These are phyloP conservation scores for Fusarium marasasianum DNA, from an alignment of 2,329 filamentous ascomycete species.

Conservation along the genomic window DNA sequence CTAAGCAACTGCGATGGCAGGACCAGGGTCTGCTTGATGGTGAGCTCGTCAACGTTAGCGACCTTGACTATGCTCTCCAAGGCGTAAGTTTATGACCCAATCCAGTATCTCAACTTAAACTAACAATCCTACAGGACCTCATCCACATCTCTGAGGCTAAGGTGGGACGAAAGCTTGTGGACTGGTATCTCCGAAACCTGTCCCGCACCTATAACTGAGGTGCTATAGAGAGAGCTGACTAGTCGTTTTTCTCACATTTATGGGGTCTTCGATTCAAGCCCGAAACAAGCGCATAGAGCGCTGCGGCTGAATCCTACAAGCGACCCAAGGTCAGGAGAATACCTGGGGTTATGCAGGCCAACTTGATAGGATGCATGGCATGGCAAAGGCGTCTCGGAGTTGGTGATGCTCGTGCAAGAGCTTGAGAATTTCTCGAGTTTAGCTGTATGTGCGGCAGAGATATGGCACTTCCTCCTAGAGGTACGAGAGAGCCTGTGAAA, in stretches of 20 bases:
- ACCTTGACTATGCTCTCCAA: constrained; percentile 97
- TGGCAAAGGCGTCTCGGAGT: constrained; percentile 56
- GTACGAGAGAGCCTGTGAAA: constrained; percentile 34
- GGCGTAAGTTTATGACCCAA: constrained; percentile 68
- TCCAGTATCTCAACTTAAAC: not conserved
- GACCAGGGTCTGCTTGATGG: constrained; percentile 90
- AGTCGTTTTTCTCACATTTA: constrained; percentile 38
- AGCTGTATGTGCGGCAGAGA: constrained; percentile 43
- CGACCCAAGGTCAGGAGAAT: constrained; percentile 34
- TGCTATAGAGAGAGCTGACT: constrained; percentile 37
- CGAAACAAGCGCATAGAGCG: constrained; percentile 1
- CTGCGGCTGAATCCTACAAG: constrained; percentile 18
- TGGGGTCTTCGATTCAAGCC: constrained; percentile 25
- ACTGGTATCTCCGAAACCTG: constrained; percentile 98
- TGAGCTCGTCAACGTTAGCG: constrained; percentile 90
- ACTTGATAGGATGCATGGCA: constrained; percentile 51
- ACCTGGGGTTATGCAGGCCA: constrained; percentile 46
- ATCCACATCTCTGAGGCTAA: constrained; percentile 99
- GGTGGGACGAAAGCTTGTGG: constrained; percentile 94
- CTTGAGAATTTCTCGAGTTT: constrained; percentile 44
- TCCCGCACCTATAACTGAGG: constrained; percentile 83
- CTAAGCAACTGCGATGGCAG: constrained; percentile 93
- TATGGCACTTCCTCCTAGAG: constrained; percentile 40
- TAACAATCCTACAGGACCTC: constrained; percentile 70
- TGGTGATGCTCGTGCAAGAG: constrained; percentile 49